phyloP scores from a whole-genome alignment of 768 basidiomycete genomes.

The Phaffia australis region DNA sequence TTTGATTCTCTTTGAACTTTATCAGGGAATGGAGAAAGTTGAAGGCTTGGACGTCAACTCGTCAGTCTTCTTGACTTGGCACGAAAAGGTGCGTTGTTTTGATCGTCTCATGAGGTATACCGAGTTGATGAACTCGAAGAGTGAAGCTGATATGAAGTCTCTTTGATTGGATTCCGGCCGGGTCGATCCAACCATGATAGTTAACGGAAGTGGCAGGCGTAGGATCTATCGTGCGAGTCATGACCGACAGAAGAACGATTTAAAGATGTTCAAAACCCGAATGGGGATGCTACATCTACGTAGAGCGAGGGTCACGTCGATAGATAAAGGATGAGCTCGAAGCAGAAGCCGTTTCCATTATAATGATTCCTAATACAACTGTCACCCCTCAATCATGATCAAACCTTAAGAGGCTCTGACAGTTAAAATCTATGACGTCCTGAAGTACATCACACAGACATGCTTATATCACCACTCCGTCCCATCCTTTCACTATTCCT shows the following conservation, averaged over 20 bases:
- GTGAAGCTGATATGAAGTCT: background rate
- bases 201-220: conserved; percentile 87
- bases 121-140: background rate
- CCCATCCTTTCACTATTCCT: too few species aligned
- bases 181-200: conserved; percentile 40
- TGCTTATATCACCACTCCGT: too few species aligned
- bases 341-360: too few species aligned
- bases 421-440: too few species aligned
- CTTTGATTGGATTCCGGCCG: background rate
- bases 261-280: conserved; percentile 30
- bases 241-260: conserved; percentile 56
- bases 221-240: conserved; percentile 83
- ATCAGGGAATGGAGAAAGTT: conserved; percentile 61
- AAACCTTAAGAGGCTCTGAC: too few species aligned
- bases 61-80: conserved; percentile 73
- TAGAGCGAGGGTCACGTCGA: too few species aligned
- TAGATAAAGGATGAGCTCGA: too few species aligned
- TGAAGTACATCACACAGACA: too few species aligned
- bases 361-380: too few species aligned
- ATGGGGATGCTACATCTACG: too few species aligned
- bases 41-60: conserved; percentile 53
- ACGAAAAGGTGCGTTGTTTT: conserved; percentile 66
- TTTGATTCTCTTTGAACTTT: background rate
- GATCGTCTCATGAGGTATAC: background rate
- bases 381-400: too few species aligned